Conservation (phyloP, 2,329 filamentous ascomycete species). For the Nectriaceae sp. region DNA sequence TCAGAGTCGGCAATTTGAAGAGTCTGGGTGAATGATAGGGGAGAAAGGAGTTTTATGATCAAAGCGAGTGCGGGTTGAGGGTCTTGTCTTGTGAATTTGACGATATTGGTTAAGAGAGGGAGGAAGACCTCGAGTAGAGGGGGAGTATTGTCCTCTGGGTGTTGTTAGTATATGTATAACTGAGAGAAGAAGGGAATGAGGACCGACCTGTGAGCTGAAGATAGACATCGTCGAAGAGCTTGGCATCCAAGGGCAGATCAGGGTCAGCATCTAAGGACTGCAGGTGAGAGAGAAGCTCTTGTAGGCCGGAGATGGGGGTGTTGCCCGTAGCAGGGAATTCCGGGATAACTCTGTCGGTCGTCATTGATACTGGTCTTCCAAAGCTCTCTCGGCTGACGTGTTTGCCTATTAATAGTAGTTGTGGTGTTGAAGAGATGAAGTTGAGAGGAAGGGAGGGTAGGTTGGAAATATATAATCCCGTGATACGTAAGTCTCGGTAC, state of each 20-base stretch:
- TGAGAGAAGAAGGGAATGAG: not conserved
- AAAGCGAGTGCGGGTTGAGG: constrained; percentile 53
- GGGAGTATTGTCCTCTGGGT: constrained; percentile 52
- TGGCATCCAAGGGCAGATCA: constrained; percentile 43
- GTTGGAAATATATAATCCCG: not conserved
- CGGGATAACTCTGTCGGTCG: constrained; percentile 37
- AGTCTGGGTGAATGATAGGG: constrained; percentile 53
- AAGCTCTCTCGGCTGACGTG: not conserved
- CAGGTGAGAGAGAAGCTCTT: constrained; percentile 57
- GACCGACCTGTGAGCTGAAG: constrained; percentile 56
- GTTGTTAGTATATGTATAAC: not conserved
- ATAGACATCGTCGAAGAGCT: constrained; percentile 60
- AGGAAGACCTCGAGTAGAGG: constrained; percentile 55
- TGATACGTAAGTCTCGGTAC: constrained; percentile 1
- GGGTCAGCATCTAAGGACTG: constrained; percentile 49
- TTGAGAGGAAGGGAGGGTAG: not conserved
- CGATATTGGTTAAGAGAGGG: constrained; percentile 53
- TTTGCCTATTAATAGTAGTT: not conserved
- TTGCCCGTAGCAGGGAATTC: constrained; percentile 29
- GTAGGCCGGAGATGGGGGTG: constrained; percentile 50
- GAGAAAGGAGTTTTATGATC: constrained; percentile 56
- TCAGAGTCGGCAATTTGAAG: constrained; percentile 54
- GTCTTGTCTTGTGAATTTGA: constrained; percentile 52
- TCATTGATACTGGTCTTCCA: constrained; percentile 7
- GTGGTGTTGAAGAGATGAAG: not conserved